Evolutionary conservation across 192 early-diverging fungal genomes (phyloP), one percentile per base, ranked within the genome.

Genomic region (Coemansia sp.): DNA sequence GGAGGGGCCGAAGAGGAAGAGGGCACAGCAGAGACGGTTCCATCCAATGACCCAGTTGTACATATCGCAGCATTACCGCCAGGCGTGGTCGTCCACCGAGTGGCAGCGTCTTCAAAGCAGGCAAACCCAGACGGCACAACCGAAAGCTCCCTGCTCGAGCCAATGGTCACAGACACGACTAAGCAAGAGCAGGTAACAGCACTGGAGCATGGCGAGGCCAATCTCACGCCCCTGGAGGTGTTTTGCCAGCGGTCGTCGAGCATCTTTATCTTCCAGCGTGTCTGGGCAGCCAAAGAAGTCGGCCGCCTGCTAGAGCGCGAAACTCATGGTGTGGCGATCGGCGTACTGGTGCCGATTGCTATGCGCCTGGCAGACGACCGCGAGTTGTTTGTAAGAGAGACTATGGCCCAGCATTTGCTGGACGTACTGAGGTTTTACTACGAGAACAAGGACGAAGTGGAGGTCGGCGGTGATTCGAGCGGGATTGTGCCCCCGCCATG

Each of bases 301-400:
- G 70, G 68, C 9, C 40, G 62, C 22, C 59, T 74, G 33, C 58
- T 80, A 6, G 19, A 14, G 3, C 18, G 40, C 36, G 71, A 70
- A 55, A 10, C 38, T 0, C 42, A 15, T 3, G 46, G 15, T 7
- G 38, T 67, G 0, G 73, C 61, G 4, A 3, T 74, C 39, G 62
- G 61, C 22, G 65, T 73, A 19, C 48, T 82, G 27, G 67, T 82
- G 33, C 81, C 81, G 5, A 67, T 78, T 8, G 81, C 75, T 21
- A 78, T 74, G 70, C 74, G 65, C 17, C 61, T 82, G 53, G 57
- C 71, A 0, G 71, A 72, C 27, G 81, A 82, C 53, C 54, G 54
- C 55, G 81, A 82, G 60, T 64, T 74, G 53, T 71, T 78, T 59
- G 81, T 82, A 33, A 55, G 81, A 9, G 81, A 82, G 43, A 78